Percentiles rank a stretch among this genome's conserved stretches.
phyloP scores from a whole-genome alignment of 2,329 filamentous ascomycete genomes.

The Kalaharituber pfeilii region DNA sequence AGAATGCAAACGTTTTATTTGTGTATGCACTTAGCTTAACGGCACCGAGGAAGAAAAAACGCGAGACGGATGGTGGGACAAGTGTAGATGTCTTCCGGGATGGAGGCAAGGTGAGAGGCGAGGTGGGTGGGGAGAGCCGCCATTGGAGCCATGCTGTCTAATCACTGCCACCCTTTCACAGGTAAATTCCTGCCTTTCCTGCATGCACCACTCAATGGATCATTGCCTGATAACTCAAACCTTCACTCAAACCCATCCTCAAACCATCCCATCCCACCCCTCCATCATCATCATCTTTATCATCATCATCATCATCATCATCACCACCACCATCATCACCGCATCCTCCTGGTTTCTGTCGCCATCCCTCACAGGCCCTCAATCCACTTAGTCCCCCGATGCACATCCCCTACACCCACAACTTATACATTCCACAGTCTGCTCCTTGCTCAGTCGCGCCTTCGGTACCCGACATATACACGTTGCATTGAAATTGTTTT shows the following conservation, averaged over 20 bases:
- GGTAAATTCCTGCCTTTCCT: background rate
- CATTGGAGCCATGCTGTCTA: too few species aligned
- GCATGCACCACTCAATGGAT: too few species aligned
- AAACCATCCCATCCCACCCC: constrained; percentile 24
- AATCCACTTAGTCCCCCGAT: background rate
- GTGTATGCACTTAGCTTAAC: too few species aligned
- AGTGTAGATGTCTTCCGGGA: too few species aligned
- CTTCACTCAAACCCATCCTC: constrained; percentile 2
- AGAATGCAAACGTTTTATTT: too few species aligned
- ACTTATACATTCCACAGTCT: constrained; percentile 82
- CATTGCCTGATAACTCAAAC: background rate
- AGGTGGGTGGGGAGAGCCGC: too few species aligned
- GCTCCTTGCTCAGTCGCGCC: constrained; percentile 64
- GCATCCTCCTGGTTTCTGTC: constrained; percentile 33
- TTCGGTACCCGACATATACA: constrained; percentile 92
- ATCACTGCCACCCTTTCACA: too few species aligned
- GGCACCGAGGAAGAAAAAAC: too few species aligned
- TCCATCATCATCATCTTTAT: constrained; percentile 43
- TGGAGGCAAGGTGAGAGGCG: too few species aligned
- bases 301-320: constrained; percentile 41
- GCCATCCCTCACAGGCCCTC: constrained; percentile 3
- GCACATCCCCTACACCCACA: constrained; percentile 54
- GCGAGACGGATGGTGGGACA: too few species aligned
- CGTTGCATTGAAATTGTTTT: constrained; percentile 96
- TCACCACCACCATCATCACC: constrained; percentile 43